Percentiles rank a stretch among this genome's conserved stretches.
phyloP scores from a whole-genome alignment of 75 land plant species.

The Adiantum capillusveneris region DNA sequence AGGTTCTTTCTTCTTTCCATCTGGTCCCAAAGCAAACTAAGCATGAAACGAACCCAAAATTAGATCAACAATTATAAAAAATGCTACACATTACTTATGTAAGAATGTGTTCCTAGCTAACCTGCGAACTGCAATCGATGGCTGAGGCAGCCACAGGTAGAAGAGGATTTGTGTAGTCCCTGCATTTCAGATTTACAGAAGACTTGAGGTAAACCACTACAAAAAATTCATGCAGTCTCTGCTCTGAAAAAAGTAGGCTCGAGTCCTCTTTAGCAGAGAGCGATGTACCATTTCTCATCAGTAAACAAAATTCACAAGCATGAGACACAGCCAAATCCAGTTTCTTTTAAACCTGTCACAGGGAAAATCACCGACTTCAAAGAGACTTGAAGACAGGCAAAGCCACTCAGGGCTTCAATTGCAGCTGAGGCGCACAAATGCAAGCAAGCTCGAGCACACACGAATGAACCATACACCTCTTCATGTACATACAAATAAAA shows the following conservation, averaged over 20 bases:
- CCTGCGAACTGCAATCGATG: conserved; percentile 64
- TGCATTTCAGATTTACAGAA: conserved; percentile 6
- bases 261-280: not conserved
- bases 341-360: conserved; percentile 1
- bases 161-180: conserved; percentile 76
- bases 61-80: too few species aligned
- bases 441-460: too few species aligned
- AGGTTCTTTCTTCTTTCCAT: conserved; percentile 64
- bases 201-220: not conserved
- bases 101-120: conserved; percentile 7
- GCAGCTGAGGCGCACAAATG: too few species aligned
- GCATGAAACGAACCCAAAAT: too few species aligned
- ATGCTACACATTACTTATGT: conserved; percentile 2
- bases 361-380: too few species aligned
- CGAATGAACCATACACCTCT: too few species aligned
- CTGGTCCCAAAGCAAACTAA: conserved; percentile 32
- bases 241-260: not conserved
- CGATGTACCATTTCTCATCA: conserved; percentile 1
- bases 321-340: conserved; percentile 2
- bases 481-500: too few species aligned
- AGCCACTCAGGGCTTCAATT: too few species aligned
- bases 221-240: not conserved
- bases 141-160: conserved; percentile 79
- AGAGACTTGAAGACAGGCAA: too few species aligned
- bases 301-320: not conserved